Conservation (phyloP, 352 stramenopile genomes). For the Phytopythium helicoides region DNA sequence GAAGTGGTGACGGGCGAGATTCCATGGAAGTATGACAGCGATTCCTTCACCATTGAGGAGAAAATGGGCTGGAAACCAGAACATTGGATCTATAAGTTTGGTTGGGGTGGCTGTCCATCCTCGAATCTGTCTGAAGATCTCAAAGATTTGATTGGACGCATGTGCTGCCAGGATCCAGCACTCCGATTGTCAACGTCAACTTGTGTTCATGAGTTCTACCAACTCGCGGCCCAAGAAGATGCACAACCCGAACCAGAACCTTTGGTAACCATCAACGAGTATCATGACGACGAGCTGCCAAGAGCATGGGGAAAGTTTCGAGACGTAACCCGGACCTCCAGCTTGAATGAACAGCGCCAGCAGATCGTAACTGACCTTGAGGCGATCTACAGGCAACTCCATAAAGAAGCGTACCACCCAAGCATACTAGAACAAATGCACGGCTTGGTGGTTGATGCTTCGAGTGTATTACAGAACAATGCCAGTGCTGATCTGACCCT, state of each 20-base stretch:
- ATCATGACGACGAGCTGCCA: background rate
- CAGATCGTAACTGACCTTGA: too few species aligned
- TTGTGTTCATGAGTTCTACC: slow-evolving; percentile 2
- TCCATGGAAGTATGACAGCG: slow-evolving; percentile 21
- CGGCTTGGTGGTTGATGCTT: too few species aligned
- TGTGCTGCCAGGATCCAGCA: slow-evolving; percentile 23
- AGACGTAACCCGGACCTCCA: background rate
- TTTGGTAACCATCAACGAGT: background rate
- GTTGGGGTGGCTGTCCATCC: background rate
- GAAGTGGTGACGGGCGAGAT: slow-evolving; percentile 23
- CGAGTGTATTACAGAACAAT: too few species aligned
- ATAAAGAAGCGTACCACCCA: too few species aligned
- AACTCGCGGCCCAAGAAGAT: background rate
- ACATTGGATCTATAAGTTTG: too few species aligned
- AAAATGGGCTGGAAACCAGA: background rate
- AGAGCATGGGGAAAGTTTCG: too few species aligned
- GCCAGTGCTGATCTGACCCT: too few species aligned
- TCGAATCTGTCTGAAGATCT: background rate
- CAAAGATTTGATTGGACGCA: slow-evolving; percentile 22
- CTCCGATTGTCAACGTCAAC: slow-evolving; percentile 13
- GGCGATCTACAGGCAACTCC: too few species aligned
- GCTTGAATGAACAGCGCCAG: background rate
- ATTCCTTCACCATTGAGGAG: slow-evolving; percentile 6
- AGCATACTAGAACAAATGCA: too few species aligned
- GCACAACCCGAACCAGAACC: background rate